These are phyloP conservation scores for Achaetomium macrosporum DNA, from an alignment of 2,329 filamentous ascomycete genomes.

Conservation along the genomic window DNA sequence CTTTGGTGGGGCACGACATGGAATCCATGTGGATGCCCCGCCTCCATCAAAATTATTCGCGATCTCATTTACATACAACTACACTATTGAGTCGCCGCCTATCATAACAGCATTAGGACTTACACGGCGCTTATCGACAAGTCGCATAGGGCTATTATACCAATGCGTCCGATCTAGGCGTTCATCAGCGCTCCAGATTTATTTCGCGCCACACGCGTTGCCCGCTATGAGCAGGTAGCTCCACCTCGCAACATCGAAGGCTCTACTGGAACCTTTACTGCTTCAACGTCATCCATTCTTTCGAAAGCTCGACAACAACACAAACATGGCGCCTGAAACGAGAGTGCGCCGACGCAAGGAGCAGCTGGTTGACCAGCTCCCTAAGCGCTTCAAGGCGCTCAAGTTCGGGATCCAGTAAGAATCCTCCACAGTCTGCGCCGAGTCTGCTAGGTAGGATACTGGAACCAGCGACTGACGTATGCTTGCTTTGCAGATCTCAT, in stretches of 20 bases:
- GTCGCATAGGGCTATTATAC: neutral
- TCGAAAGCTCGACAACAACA: neutral
- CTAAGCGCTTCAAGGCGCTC: constrained; percentile 87
- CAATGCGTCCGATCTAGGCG: neutral
- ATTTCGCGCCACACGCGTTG: neutral
- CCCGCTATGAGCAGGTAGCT: constrained; percentile 23
- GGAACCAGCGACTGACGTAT: neutral
- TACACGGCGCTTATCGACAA: neutral
- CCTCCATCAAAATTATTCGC: constrained; percentile 22
- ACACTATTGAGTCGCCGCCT: neutral
- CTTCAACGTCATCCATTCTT: neutral
- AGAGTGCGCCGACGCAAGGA: constrained; percentile 51
- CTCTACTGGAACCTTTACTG: constrained; percentile 1
- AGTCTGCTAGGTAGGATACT: neutral
- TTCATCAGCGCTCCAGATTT: neutral
- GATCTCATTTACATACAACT: neutral
- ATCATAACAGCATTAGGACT: neutral
- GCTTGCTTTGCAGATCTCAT: constrained; percentile 56
- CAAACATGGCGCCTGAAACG: constrained; percentile 12
- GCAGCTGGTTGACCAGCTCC: constrained; percentile 82
- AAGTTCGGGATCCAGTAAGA: constrained; percentile 87
- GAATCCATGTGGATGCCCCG: constrained; percentile 18
- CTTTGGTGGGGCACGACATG: constrained; percentile 24
- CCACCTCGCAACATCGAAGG: constrained; percentile 13
- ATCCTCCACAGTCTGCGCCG: neutral